Conservation (phyloP, 805 yeast species). For the Candida manassasensis region DNA sequence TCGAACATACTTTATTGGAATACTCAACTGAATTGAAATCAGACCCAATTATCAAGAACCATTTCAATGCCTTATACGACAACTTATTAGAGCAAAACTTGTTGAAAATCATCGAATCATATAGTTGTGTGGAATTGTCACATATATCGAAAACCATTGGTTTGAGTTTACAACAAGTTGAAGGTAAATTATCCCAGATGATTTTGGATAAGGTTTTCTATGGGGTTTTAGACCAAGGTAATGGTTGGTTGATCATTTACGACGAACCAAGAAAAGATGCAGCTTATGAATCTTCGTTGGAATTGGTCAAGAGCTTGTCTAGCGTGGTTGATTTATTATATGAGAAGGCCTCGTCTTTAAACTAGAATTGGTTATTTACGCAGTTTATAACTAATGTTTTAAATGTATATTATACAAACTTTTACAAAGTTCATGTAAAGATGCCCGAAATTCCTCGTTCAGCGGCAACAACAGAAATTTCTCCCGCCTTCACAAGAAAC, state of each 20-base stretch:
- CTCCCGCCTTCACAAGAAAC: conserved; percentile 49
- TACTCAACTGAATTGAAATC: conserved; percentile 73
- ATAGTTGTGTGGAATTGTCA: conserved; percentile 88
- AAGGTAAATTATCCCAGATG: conserved; percentile 94
- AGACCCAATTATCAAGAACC: conserved; percentile 86
- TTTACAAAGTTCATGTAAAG: conserved; percentile 17
- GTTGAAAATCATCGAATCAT: conserved; percentile 92
- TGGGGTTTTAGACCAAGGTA: conserved; percentile 97
- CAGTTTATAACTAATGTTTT: conserved; percentile 3
- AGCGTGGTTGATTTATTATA: conserved; percentile 84
- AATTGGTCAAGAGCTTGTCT: conserved; percentile 81
- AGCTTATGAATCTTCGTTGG: conserved; percentile 82
- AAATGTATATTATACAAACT: conserved; percentile 5
- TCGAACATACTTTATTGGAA: conserved; percentile 73
- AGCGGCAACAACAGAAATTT: conserved; percentile 50
- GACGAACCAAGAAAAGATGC: conserved; percentile 87
- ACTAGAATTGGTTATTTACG: conserved; percentile 31
- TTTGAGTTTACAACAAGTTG: conserved; percentile 80
- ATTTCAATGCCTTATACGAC: conserved; percentile 89
- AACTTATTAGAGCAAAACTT: conserved; percentile 88
- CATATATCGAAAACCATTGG: conserved; percentile 88
- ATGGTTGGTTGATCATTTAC: conserved; percentile 92
- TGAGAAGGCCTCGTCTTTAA: conserved; percentile 86
- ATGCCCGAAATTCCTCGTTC: conserved; percentile 44
- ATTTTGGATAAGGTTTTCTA: conserved; percentile 90